Evolutionary conservation across 768 basidiomycete species (phyloP), one percentile per base, ranked within the genome.

Genomic region (Lentinula sp.): DNA sequence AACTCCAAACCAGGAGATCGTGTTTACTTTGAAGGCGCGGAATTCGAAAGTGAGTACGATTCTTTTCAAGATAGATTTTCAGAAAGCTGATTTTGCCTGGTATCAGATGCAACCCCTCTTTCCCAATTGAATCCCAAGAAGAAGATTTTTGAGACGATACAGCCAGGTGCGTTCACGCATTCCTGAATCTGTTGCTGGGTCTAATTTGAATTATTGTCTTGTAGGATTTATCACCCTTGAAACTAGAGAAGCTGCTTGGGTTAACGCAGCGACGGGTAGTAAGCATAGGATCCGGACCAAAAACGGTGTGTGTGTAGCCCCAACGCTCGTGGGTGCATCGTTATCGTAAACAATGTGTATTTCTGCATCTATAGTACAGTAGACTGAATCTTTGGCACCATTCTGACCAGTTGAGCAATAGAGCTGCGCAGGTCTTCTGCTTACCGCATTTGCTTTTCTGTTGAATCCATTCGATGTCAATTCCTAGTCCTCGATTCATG

Each of bases 61-160:
- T 50, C 15, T 15, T 18, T 2, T 2, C 5, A 13, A 15, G 4
- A 32, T 1, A 23, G 42, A 57, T 57, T 28, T 21, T 43, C 40
- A 15, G 39, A 6, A 5, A 35, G 15, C 34, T 54, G 46, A 34
- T 55, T 43, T 32, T 21, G 15, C 28, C 28, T 28, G 9, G 32
- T 35, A 13, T 42, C 55, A 88, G 88, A 77, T 66, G 80, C 80
- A 0, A 81, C 78, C 18, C 90, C 95, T 0, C 76, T 96, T 23
- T 69, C 88, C 6, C 93, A 95, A 68, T 79, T 99, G 61, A 98
- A 98, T 74, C 97, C 97, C 11, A 99, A 98, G 78, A 98, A 97
- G 80, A 99, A 98, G 77, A 91, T 98, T 35, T 99, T 98, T 68
- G 97, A 99, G 76, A 89, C 95, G 0, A 85, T 99, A 54, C 97